Percentiles rank a stretch among this genome's conserved stretches.
phyloP scores from a whole-genome alignment of 2,329 filamentous ascomycete genomes.

The Clarireedia monteithiana region DNA sequence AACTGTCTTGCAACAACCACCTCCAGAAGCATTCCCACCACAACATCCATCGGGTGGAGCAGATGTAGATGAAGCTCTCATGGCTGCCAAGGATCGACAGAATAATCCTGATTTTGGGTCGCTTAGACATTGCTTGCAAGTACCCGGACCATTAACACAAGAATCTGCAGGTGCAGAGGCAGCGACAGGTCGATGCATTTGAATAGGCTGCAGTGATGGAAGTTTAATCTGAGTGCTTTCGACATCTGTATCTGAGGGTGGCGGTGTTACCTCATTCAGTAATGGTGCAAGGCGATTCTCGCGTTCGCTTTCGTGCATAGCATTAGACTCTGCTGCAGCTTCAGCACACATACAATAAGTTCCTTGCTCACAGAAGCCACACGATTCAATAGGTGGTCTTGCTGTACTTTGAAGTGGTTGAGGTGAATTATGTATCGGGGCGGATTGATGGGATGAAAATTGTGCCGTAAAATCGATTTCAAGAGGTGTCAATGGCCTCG shows the following conservation, averaged over 20 bases:
- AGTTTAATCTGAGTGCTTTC: constrained; percentile 53
- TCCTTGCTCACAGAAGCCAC: constrained; percentile 76
- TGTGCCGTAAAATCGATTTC: constrained; percentile 70
- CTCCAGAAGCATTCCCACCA: constrained; percentile 49
- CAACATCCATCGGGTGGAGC: constrained; percentile 47
- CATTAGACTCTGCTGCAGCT: constrained; percentile 31
- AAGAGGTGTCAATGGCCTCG: constrained; percentile 38
- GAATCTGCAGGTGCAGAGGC: constrained; percentile 19
- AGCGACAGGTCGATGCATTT: constrained; percentile 26
- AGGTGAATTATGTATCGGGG: constrained; percentile 14
- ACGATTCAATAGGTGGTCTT: constrained; percentile 50
- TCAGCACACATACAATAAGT: constrained; percentile 80
- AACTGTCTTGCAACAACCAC: constrained; percentile 53
- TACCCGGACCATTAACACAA: constrained; percentile 58
- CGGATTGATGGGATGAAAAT: constrained; percentile 39
- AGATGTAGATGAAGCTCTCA: constrained; percentile 26
- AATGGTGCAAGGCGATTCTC: constrained; percentile 35
- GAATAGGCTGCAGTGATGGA: constrained; percentile 35
- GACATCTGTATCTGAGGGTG: constrained; percentile 46
- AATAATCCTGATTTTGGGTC: constrained; percentile 77
- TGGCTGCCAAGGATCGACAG: constrained; percentile 72
- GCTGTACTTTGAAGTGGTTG: constrained; percentile 20
- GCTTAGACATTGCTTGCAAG: constrained; percentile 68
- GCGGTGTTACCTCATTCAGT: constrained; percentile 42
- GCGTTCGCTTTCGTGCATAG: constrained; percentile 25